Base-by-base conservation (phyloP, 169 alveolate genomes). In the Eimeria tenella region DNA sequence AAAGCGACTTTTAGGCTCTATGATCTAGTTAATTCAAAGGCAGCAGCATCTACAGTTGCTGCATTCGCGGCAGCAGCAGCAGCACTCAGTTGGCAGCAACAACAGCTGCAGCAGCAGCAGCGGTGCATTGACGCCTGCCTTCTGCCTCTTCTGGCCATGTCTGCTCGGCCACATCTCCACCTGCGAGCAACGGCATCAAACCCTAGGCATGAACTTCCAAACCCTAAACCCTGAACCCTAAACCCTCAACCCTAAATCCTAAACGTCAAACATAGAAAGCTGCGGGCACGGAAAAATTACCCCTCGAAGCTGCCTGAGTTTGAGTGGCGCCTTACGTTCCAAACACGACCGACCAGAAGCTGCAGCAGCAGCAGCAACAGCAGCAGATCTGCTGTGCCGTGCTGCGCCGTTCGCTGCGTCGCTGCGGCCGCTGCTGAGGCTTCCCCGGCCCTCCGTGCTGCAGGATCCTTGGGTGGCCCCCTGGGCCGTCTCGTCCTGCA, bases 121-220 rank as follows among this genome's bases (percentile, higher is more conserved):
- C 82, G 7, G 53, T 15, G 49, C 17, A 25, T 5, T 5, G 19
- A 73, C 0, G 82, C 82, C 10, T 50, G 23, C 82, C 82, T 73
- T 73, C 82, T 73, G 82, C 82, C 53, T 73, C 82, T 21, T 73
- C 82, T 21, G 82, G 82, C 82, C 82, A 73, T 31, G 21, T 73
- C 8, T 21, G 58, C 58, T 73, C 82, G 53, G 82, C 10, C 21
- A 1, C 11, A 10, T 73, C 82, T 42, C 23, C 50, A 5, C 23
- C 82, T 19, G 82, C 53, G 2, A 42, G n/a, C 13, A 8, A 42
- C 82, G 23, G 19, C 19, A 10, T 17, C 82, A 73, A 73, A 23
- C 83, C 60, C 83, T 73, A 73, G 25, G 15, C 58, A 49, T 53
- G 6, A 73, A 73, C n/a, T 19, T 53, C 83, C 25, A 73, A 73